phyloP scores from a whole-genome alignment of 2,329 filamentous ascomycete species.

The Colletotrichum salicis region DNA sequence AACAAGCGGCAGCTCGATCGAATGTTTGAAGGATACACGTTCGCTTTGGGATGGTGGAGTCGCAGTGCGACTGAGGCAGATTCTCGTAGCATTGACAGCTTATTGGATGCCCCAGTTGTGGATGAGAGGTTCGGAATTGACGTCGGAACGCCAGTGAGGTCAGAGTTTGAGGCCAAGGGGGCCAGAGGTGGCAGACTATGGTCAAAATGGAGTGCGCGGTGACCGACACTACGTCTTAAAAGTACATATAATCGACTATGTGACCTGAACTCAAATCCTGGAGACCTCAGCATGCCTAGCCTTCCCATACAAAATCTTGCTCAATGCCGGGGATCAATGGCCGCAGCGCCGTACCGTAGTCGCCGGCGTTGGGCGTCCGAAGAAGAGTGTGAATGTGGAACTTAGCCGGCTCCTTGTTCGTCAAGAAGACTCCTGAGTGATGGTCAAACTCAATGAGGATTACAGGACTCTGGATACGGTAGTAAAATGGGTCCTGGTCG shows the following conservation, averaged over 20 bases:
- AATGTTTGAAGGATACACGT: not conserved
- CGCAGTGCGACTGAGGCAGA: not conserved
- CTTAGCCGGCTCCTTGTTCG: conserved; percentile 77
- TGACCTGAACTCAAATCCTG: not conserved
- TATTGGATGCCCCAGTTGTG: not conserved
- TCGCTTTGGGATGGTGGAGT: not conserved
- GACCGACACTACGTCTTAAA: not conserved
- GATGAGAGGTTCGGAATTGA: not conserved
- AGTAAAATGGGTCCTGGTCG: conserved; percentile 79
- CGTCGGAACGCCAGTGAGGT: not conserved
- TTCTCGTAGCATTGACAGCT: not conserved
- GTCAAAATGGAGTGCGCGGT: not conserved
- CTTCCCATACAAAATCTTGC: conserved; percentile 57
- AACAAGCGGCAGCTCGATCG: not conserved
- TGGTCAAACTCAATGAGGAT: conserved; percentile 82
- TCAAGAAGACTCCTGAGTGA: conserved; percentile 81
- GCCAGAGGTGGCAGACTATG: not conserved
- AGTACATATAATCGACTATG: not conserved
- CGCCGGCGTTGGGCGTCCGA: conserved; percentile 78
- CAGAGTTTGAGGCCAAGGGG: not conserved
- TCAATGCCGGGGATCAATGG: conserved; percentile 48
- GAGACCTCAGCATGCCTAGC: conserved; percentile 30
- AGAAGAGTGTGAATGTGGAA: conserved; percentile 84
- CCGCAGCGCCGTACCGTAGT: conserved; percentile 73
- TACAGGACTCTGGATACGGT: conserved; percentile 80